Evolutionary conservation across 2,329 filamentous ascomycete genomes (phyloP), one percentile per base, ranked within the genome.

Genomic region (Cercospora brassicicola): DNA sequence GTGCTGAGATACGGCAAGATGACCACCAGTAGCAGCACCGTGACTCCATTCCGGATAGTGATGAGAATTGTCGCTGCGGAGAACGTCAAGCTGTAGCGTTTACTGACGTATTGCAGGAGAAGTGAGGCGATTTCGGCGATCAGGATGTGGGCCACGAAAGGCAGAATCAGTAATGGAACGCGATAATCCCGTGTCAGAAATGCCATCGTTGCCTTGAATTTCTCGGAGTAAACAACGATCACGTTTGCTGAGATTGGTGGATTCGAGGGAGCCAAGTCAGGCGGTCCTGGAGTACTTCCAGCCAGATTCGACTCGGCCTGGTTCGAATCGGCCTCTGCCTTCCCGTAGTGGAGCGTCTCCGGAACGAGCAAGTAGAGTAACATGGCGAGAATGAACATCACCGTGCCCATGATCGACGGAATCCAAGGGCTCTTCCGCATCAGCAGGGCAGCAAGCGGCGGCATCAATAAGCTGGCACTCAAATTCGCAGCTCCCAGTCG

Each of bases 41-140:
- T 73, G 64, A 77, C 67, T 3, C 70, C 73, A 15, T 74, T 73
- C 33, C 72, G 72, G 48, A 80, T 63, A 8, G 76, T 78, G 48
- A 78, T 56, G 30, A 79, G 60, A 13, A 79, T 65, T 0, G 79
- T 80, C 6, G 76, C 73, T 31, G 73, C 62, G 8, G 77, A 72
- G 48, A 80, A 84, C 7, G 80, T 81, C 80, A 85, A 84, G 31
- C 76, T 62, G 73, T 85, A 88, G 5, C 85, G 80, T 59, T 82
- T 84, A 0, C 82, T 84, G 64, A 84, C 79, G 72, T 87, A 87
- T 72, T 88, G 87, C 2, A 87, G 72, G 5, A 86, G 67, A 23
- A 84, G 67, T 3, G 80, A 78, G 7, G 48, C 45, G 28, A 66
- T 62, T 23, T 53, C 62, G 23, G 61, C 70, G 51, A 78, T 56